A percentile compares a stretch with the other conserved stretches of the same genome.
phyloP scores from a whole-genome alignment of 495 filamentous ascomycete genomes.

The Daldinia caldariorum region DNA sequence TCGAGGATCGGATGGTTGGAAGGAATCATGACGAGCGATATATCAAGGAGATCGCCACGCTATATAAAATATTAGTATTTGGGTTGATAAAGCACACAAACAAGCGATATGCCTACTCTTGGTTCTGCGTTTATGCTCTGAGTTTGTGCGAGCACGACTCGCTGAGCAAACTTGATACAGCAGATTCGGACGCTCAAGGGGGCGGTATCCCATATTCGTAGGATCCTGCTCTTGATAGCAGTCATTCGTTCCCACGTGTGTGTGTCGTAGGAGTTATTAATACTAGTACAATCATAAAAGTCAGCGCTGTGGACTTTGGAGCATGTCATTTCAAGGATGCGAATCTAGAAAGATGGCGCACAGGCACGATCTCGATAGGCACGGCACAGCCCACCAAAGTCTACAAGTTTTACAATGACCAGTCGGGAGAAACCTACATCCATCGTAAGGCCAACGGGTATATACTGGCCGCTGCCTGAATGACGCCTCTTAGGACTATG shows the following conservation, averaged over 20 bases:
- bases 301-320: slow-evolving; percentile 46
- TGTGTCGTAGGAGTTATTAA: slow-evolving; percentile 81
- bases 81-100: slow-evolving; percentile 15
- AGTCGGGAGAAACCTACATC: slow-evolving; percentile 74
- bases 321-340: slow-evolving; percentile 29
- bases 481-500: slow-evolving; percentile 78
- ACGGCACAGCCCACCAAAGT: slow-evolving; percentile 29
- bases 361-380: slow-evolving; percentile 27
- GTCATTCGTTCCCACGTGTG: slow-evolving; percentile 87
- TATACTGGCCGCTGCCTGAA: slow-evolving; percentile 87
- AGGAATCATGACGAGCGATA: slow-evolving; percentile 86
- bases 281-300: slow-evolving; percentile 62
- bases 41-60: slow-evolving; percentile 86
- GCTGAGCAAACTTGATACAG: slow-evolving; percentile 96
- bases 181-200: slow-evolving; percentile 81
- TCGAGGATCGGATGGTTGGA: slow-evolving; percentile 80
- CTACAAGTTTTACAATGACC: slow-evolving; percentile 45
- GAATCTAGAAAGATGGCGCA: slow-evolving; percentile 18
- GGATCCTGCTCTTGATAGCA: slow-evolving; percentile 86
- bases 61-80: slow-evolving; percentile 54
- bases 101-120: slow-evolving; percentile 66
- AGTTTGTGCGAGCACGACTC: slow-evolving; percentile 91
- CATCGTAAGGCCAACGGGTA: slow-evolving; percentile 91
- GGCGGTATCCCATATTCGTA: slow-evolving; percentile 87
- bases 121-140: slow-evolving; percentile 83